A percentile compares a stretch with the other conserved stretches of the same genome.
Conservation (phyloP, 495 filamentous ascomycete genomes). For the Talaromyces wortmannii region DNA sequence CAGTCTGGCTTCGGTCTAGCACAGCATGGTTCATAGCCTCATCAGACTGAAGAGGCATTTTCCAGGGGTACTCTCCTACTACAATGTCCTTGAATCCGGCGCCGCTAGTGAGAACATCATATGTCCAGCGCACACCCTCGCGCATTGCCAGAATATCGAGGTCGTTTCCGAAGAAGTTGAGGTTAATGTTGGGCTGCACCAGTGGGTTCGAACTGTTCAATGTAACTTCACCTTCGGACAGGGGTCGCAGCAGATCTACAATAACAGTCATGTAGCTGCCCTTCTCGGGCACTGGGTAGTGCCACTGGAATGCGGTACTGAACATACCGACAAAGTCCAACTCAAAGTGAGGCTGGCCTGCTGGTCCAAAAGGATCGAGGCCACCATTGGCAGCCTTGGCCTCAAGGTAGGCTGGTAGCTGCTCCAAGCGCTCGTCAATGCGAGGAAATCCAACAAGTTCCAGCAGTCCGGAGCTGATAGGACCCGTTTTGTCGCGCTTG, state of each 20-base stretch:
- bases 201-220: conserved; percentile 44
- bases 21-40: conserved; percentile 49
- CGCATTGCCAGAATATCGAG: conserved; percentile 37
- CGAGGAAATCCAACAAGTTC: conserved; percentile 52
- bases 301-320: conserved; percentile 55
- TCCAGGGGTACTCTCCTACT: conserved; percentile 48
- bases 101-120: conserved; percentile 33
- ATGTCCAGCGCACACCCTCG: conserved; percentile 31
- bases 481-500: conserved; percentile 41
- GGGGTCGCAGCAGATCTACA: conserved; percentile 51
- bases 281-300: conserved; percentile 42
- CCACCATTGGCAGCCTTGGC: conserved; percentile 44
- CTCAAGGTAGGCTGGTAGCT: conserved; percentile 39
- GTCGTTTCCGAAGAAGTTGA: conserved; percentile 34
- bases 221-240: conserved; percentile 42
- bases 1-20: conserved; percentile 29
- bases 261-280: conserved; percentile 51
- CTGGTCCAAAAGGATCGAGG: conserved; percentile 52
- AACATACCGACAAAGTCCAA: conserved; percentile 32
- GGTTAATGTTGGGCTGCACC: conserved; percentile 46
- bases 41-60: conserved; percentile 49
- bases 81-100: conserved; percentile 38
- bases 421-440: conserved; percentile 41
- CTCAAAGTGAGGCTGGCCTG: conserved; percentile 57
- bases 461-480: conserved; percentile 41